phyloP scores from a whole-genome alignment of 805 yeast species.

The Wickerhamiella nectarea region DNA sequence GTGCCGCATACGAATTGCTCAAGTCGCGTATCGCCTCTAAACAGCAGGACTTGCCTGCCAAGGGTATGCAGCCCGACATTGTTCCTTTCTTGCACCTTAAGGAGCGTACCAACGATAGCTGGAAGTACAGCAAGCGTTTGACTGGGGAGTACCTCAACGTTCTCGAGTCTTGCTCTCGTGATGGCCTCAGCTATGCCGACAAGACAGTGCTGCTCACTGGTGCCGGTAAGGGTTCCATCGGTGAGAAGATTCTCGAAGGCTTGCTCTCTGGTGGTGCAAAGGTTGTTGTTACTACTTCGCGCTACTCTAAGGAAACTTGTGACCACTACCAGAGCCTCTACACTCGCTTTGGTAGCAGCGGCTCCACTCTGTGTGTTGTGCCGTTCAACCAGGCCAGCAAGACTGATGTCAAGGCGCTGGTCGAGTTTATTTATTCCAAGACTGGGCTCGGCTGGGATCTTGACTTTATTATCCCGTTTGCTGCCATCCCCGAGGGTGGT shows the following conservation, averaged over 20 bases:
- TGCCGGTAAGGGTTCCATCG: slow-evolving; percentile 98
- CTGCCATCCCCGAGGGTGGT: slow-evolving; percentile 98
- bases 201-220: slow-evolving; percentile 89
- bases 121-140: slow-evolving; percentile 72
- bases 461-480: slow-evolving; percentile 92
- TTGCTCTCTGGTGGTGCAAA: slow-evolving; percentile 95
- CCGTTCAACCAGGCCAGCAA: slow-evolving; percentile 98
- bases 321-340: slow-evolving; percentile 92
- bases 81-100: slow-evolving; percentile 91
- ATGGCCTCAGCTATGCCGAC: slow-evolving; percentile 80
- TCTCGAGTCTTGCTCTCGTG: slow-evolving; percentile 84
- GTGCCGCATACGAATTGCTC: slow-evolving; percentile 19
- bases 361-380: slow-evolving; percentile 85
- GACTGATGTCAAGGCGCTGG: slow-evolving; percentile 78
- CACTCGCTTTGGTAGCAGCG: slow-evolving; percentile 83
- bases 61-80: slow-evolving; percentile 39
- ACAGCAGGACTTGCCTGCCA: slow-evolving; percentile 10
- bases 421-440: slow-evolving; percentile 66
- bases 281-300: slow-evolving; percentile 89
- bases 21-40: slow-evolving; percentile 14
- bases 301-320: slow-evolving; percentile 86
- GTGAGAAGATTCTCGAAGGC: slow-evolving; percentile 93
- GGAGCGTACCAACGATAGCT: slow-evolving; percentile 56
- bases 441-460: slow-evolving; percentile 77
- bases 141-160: slow-evolving; percentile 76